A percentile compares a stretch with the other conserved stretches of the same genome.
These are phyloP conservation scores for Onygenales sp. DNA, from an alignment of 2,329 filamentous ascomycete genomes.

Conservation along the genomic window DNA sequence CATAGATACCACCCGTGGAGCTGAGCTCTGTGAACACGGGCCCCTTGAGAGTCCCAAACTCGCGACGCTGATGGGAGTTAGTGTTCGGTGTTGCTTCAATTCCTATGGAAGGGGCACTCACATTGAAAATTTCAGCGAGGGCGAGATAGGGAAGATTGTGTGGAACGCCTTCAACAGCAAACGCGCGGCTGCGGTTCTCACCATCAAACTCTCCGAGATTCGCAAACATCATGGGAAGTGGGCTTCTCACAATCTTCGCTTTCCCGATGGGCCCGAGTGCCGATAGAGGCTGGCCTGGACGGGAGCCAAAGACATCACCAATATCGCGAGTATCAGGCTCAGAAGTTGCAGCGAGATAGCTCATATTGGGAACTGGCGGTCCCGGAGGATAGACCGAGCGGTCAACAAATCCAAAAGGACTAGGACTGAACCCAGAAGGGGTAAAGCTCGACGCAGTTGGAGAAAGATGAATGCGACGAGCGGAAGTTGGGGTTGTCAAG, in stretches of 20 bases:
- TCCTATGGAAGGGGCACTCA: constrained; percentile 16
- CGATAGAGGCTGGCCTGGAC: constrained; percentile 9
- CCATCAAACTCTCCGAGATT: constrained; percentile 15
- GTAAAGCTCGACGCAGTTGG: constrained; percentile 55
- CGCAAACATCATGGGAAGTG: constrained; percentile 8
- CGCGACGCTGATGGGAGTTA: constrained; percentile 20
- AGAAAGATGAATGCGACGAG: constrained; percentile 40
- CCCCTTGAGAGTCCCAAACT: constrained; percentile 28
- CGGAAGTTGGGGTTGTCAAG: constrained; percentile 12
- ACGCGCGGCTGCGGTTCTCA: constrained; percentile 21
- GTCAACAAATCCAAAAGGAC: not conserved
- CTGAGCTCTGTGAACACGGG: constrained; percentile 28
- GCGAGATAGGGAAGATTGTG: constrained; percentile 22
- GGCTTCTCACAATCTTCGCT: constrained; percentile 8
- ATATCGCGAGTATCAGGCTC: constrained; percentile 10
- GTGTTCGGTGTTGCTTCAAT: not conserved
- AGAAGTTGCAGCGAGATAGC: constrained; percentile 15
- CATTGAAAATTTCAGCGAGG: constrained; percentile 30
- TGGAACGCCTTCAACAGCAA: constrained; percentile 25
- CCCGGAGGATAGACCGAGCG: constrained; percentile 6
- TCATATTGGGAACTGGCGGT: constrained; percentile 8
- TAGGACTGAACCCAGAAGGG: constrained; percentile 31
- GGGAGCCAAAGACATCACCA: constrained; percentile 4
- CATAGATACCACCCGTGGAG: constrained; percentile 37
- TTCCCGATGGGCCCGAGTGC: constrained; percentile 17